A percentile compares a stretch with the other conserved stretches of the same genome.
Conservation (phyloP, 2,329 filamentous ascomycete species). For the Annulohypoxylon truncatum region DNA sequence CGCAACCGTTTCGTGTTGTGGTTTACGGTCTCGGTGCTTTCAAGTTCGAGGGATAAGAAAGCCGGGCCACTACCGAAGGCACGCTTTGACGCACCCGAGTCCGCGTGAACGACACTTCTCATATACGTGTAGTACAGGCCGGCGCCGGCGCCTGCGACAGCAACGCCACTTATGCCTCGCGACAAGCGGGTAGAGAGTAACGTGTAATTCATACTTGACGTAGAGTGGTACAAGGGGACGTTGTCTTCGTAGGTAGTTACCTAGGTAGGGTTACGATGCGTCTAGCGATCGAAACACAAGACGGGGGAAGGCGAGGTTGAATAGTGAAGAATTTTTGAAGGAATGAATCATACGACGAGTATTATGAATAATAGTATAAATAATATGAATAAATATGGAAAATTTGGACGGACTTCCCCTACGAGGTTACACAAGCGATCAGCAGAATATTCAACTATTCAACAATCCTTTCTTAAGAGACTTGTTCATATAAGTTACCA, state of each 20-base stretch:
- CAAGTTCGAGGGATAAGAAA: conserved; percentile 61
- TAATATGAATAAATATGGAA: not conserved
- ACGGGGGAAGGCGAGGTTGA: not conserved
- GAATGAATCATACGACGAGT: not conserved
- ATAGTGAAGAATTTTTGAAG: not conserved
- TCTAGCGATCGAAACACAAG: not conserved
- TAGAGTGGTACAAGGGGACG: not conserved
- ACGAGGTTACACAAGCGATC: not conserved
- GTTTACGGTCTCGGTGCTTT: conserved; percentile 65
- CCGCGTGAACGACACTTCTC: conserved; percentile 42
- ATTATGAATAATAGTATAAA: not conserved
- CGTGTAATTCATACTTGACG: conserved; percentile 15
- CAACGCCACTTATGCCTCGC: conserved; percentile 19
- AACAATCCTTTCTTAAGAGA: not conserved
- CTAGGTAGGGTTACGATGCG: not conserved
- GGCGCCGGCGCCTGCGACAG: conserved; percentile 41
- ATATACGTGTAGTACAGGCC: conserved; percentile 44
- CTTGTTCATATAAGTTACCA: not conserved
- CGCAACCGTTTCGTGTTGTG: conserved; percentile 69
- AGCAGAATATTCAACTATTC: not conserved
- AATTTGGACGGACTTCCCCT: conserved; percentile 24
- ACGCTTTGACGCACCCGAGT: conserved; percentile 44
- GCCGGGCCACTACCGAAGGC: conserved; percentile 53
- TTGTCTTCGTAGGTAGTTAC: not conserved
- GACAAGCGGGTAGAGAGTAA: conserved; percentile 17